A percentile compares a stretch with the other conserved stretches of the same genome.
Evolutionary conservation across 2,329 filamentous ascomycete genomes (phyloP).

Genomic region (Claviceps pazoutovae): DNA sequence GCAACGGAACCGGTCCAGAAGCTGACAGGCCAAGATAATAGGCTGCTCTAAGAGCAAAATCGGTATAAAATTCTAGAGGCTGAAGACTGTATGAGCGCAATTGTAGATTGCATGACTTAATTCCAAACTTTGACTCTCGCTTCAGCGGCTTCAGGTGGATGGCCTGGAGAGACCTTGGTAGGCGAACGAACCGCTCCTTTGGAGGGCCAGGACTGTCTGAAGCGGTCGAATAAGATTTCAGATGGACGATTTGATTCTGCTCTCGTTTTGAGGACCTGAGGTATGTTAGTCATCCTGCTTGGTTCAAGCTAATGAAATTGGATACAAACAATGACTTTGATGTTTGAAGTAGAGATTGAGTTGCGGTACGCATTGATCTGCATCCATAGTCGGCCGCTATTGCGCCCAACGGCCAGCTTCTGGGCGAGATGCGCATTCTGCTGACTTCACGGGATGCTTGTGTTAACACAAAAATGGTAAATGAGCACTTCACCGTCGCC

Average conservation of each 20-base stretch:
- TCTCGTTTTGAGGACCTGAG: neutral
- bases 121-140: constrained; percentile 56
- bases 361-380: neutral
- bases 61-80: constrained; percentile 85
- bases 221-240: neutral
- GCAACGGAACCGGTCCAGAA: constrained; percentile 72
- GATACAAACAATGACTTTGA: neutral
- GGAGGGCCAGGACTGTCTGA: neutral
- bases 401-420: neutral
- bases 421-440: neutral
- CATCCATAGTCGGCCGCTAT: neutral
- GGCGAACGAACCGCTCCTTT: constrained; percentile 26
- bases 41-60: constrained; percentile 86
- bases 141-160: constrained; percentile 76
- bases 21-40: constrained; percentile 86
- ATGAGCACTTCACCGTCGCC: neutral
- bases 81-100: constrained; percentile 81
- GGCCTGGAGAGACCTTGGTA: constrained; percentile 71
- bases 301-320: neutral
- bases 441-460: neutral
- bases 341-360: neutral
- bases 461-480: neutral
- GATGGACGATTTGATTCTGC: neutral
- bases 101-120: constrained; percentile 82
- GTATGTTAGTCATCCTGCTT: neutral